phyloP scores from a whole-genome alignment of 2,329 filamentous ascomycete species.

The Ophiostoma pallidulum region DNA sequence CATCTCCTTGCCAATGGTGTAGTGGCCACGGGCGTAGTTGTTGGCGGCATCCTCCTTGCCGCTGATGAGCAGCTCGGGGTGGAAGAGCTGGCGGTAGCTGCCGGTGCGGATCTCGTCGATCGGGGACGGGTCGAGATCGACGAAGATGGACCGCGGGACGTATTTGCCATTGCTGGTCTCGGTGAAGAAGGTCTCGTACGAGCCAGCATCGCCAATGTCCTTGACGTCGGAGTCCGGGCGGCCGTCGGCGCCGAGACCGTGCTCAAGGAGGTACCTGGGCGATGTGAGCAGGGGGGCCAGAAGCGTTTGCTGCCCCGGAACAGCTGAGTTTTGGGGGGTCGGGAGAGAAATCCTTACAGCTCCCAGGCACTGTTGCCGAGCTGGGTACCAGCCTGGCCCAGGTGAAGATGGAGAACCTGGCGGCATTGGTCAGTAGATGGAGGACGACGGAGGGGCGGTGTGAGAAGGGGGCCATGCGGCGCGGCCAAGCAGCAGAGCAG shows the following conservation, averaged over 20 bases:
- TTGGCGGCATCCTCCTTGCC: conserved; percentile 71
- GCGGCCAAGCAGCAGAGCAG: too few species aligned
- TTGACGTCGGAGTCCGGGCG: conserved; percentile 51
- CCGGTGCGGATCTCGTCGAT: conserved; percentile 67
- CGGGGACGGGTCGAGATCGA: conserved; percentile 63
- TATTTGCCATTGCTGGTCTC: conserved; percentile 64
- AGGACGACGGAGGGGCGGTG: neutral
- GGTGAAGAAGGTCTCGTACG: conserved; percentile 65
- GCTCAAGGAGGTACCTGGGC: conserved; percentile 60
- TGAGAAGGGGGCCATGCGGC: too few species aligned
- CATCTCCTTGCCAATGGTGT: conserved; percentile 70
- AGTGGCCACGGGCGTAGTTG: conserved; percentile 69
- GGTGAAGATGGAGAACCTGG: conserved; percentile 54
- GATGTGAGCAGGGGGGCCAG: conserved; percentile 6
- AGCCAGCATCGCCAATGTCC: conserved; percentile 52
- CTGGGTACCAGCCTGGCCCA: conserved; percentile 63
- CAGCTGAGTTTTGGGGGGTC: too few species aligned
- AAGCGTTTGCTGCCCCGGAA: neutral
- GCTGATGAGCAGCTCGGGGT: conserved; percentile 62
- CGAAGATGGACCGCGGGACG: conserved; percentile 62
- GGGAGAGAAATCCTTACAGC: conserved; percentile 45
- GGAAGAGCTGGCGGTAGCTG: conserved; percentile 58
- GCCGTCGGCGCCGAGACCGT: conserved; percentile 57
- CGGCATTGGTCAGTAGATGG: neutral
- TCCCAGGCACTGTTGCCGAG: conserved; percentile 69